Base-by-base conservation (phyloP, 176 grass and related monocot genomes). In the Neostapfia colusana region DNA sequence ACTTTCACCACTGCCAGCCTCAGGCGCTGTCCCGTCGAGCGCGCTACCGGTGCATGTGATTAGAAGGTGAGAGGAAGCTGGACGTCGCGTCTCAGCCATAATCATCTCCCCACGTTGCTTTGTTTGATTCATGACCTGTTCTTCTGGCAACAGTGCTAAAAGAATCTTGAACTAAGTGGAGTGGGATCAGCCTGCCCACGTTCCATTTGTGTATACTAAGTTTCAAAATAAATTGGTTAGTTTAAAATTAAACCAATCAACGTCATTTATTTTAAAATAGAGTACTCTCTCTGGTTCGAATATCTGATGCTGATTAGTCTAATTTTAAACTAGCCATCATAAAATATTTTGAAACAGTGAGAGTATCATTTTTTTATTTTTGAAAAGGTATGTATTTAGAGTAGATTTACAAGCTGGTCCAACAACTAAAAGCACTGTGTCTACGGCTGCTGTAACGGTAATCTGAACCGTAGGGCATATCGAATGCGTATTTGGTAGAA, bases 21-120 rank as follows among this genome's bases (percentile, higher is more conserved):
- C 85, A 58, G 73, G 73, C 21, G 41, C 9, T 23, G 60, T 27
- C 43, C 11, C 34, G 59, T 62, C n/a, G 41, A 27, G 31, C 25
- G 2, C 31, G 31, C 31, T 31, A 31, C 31, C 31, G 31, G 3
- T 31, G 31, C 63, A 88, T 84, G 86, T 75, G 81, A 20, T 38
- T 46, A 64, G 86, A 75, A 80, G 86, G 76, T 46, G 76, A 48
- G 53, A 55, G 45, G 86, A 86, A 80, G 45, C 24, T 31, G 56
- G 75, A 10, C 12, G n/a, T 17, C 4, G 56, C 92, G 95, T 54
- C 83, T 79, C 63, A 17, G 63, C 75, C 74, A 65, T 26, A 25
- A n/a, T 73, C 50, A n/a, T 73, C 50, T 78, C 74, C 51, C 14
- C 74, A 68, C 23, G 68, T 67, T 77, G 11, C 20, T 28, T 37